Evolutionary conservation across 2,329 filamentous ascomycete species (phyloP), one percentile per base, ranked within the genome.

Genomic region (Fusarium sp.): DNA sequence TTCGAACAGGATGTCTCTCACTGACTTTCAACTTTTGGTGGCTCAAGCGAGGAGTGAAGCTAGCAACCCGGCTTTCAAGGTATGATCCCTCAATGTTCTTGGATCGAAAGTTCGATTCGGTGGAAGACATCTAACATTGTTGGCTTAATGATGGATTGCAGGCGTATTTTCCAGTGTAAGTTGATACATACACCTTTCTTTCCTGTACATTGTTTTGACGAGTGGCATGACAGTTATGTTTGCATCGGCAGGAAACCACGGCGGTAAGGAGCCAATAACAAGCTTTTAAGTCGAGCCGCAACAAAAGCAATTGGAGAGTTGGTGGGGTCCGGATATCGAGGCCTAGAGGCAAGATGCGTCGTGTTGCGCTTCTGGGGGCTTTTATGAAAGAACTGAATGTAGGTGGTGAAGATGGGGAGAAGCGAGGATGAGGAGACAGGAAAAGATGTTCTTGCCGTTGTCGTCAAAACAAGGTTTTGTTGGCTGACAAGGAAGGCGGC

Each of bases 131-230:
- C 66, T 69, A 36, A 69, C 44, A 26, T 40, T 15, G 20, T 45
- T n/a, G 40, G 5, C 7, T 39, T 21, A 14, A 42, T 23, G 32
- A n/a, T 43, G 39, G 19, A 23, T 36, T 17, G 19, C 68, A 87
- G 87, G 83, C 86, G 30, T 89, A 89, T 73, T 89, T 89, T 61
- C 85, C 86, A 42, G 73, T 89, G 83, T 89, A 77, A 82, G 85
- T 82, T 15, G 43, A 11, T 34, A 8, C 9, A 11, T 11, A 10
- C 24, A 4, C 30, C 32, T 43, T 3, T 12, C 30, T 40, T 15
- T 14, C 9, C 21, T 17, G n/a, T 19, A 7, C 23, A 17, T 23
- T 28, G 34, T 53, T 38, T 62, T 73, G 28, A 72, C 45, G 7
- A 20, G 42, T 62, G 38, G 19, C 38, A 59, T 43, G 43, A 51